Evolutionary conservation across 2,329 filamentous ascomycete genomes (phyloP).

Genomic region (Fusarium sp.): DNA sequence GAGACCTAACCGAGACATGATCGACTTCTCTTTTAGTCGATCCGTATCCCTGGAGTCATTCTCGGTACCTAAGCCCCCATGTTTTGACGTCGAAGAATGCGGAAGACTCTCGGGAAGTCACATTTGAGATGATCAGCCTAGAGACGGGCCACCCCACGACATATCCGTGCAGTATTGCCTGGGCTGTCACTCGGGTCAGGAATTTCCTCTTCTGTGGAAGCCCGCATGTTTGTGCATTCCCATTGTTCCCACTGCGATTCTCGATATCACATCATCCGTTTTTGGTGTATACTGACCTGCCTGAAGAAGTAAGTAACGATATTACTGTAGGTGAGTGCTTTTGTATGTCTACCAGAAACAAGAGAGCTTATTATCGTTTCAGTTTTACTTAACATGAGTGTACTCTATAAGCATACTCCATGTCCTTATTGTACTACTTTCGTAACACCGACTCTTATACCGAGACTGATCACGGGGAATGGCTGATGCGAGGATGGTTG

Average conservation of each 20-base stretch:
- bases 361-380: not conserved
- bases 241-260: not conserved
- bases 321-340: not conserved
- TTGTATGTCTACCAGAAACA: no score
- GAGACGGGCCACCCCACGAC: not conserved
- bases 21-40: not conserved
- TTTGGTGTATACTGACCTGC: not conserved
- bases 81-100: not conserved
- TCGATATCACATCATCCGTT: not conserved
- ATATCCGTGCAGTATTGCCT: not conserved
- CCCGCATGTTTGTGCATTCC: not conserved
- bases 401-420: no score
- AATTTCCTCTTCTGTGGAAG: not conserved
- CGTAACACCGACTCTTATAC: not conserved
- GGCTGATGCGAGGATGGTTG: not conserved
- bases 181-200: not conserved
- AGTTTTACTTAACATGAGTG: not conserved
- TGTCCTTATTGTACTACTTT: no score
- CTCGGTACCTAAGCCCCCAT: not conserved
- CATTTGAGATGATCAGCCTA: not conserved
- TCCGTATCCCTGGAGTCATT: not conserved
- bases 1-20: not conserved
- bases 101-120: not conserved
- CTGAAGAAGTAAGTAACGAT: not conserved
- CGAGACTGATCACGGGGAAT: not conserved